Base-by-base conservation (phyloP, 2,329 filamentous ascomycete genomes). In the Fusarium algeriense region DNA sequence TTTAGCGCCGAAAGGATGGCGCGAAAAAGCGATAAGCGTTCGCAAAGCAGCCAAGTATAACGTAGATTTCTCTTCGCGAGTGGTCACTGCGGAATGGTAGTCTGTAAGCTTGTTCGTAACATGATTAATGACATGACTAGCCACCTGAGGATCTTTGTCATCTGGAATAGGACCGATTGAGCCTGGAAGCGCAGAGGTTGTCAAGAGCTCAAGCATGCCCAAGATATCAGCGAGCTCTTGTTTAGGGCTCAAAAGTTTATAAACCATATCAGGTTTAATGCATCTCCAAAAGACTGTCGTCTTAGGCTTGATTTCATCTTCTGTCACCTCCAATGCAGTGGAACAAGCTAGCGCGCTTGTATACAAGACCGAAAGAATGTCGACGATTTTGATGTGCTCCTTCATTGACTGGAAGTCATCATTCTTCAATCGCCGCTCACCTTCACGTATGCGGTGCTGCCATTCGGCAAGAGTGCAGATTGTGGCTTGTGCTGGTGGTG, bases 291-390 rank as follows among this genome's bases (percentile, higher is more conserved):
- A 92, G 38, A 83, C 80, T 1, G 77, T 75, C 20, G 78, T 74
- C 20, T 77, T 77, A 48, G 78, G 76, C 50, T 78, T 75, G 34
- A 77, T 56, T 26, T 77, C 77, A 23, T 72, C 63, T 3, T 81
- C 78, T 6, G 75, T 75, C 48, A 77, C 79, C 30, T 55, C 78
- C 34, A 65, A 78, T 7, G 79, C 80, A 6, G 81, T 81, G n/a
- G 84, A 82, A 70, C 91, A 92, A 35, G 87, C 89, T 12, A 90
- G 83, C 7, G 91, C 89, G 8, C 89, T 82, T 2, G 89, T 82
- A 58, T 92, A 86, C n/a, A 95, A 82, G 2, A 95, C 81, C 3
- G 87, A 86, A n/a, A 95, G 81, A 49, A 91, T 89, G 50, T 87
- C 85, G 12, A 85, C 83, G 2, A 90, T 88, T 67, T 93, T 85